Conservation (phyloP, 2,329 filamentous ascomycete species). For the Gyromitra esculenta region DNA sequence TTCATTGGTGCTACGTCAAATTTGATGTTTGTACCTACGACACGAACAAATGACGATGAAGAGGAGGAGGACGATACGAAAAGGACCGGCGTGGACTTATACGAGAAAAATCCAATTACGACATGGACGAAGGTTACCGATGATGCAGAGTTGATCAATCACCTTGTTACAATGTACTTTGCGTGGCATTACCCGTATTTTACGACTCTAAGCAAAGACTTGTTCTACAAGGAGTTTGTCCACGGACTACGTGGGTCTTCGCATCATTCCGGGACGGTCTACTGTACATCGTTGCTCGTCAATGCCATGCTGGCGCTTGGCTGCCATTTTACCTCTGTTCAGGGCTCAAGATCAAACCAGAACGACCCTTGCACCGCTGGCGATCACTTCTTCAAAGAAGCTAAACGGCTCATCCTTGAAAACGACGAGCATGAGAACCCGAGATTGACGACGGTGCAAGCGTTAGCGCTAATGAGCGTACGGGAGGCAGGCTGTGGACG, state of each 20-base stretch:
- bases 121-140: conserved; percentile 89
- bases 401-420: conserved; percentile 86
- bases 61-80: conserved; percentile 53
- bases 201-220: conserved; percentile 82
- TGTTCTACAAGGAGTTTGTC: conserved; percentile 88
- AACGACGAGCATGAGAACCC: conserved; percentile 94
- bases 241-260: conserved; percentile 65
- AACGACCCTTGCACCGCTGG: conserved; percentile 86
- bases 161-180: conserved; percentile 97
- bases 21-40: conserved; percentile 67
- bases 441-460: conserved; percentile 88
- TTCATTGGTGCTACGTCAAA: conserved; percentile 96
- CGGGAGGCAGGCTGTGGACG: conserved; percentile 92
- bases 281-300: conserved; percentile 89
- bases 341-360: conserved; percentile 75
- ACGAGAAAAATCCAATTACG: conserved; percentile 74
- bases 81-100: conserved; percentile 61
- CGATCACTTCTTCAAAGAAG: conserved; percentile 95
- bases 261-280: conserved; percentile 63
- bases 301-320: conserved; percentile 93
- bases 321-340: conserved; percentile 86
- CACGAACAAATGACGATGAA: conserved; percentile 65
- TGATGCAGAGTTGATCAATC: conserved; percentile 79
- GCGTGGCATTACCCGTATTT: conserved; percentile 98
- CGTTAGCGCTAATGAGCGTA: conserved; percentile 93